Evolutionary conservation across 768 basidiomycete species (phyloP), one percentile per base, ranked within the genome.

Genomic region (Myochromella boudieri): DNA sequence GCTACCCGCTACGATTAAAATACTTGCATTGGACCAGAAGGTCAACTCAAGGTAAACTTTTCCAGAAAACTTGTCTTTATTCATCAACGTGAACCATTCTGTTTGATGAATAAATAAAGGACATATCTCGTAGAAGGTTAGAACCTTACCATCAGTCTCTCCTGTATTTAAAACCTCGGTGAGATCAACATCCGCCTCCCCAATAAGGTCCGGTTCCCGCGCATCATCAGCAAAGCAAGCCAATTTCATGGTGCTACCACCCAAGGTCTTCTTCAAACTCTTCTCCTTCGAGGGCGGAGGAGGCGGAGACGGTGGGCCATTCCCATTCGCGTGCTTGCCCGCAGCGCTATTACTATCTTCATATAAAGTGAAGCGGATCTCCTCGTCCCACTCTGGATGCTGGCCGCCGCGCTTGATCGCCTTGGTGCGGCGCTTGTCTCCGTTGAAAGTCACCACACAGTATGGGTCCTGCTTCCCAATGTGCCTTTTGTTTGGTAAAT

Each of bases 321-420:
- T 66, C 20, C 58, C 66, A 37, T 57, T 56, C 7, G 67, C 67
- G 69, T 68, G 52, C 72, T 68, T 28, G 75, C 70, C 32, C 73
- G 66, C n/a, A 74, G 70, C 21, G 54, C 77, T 80, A 24, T 80
- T 75, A 25, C 71, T 67, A 53, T 92, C 91, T 61, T 97, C 95
- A 53, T 75, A 80, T 36, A 99, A 72, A 20, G 86, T 84, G 67
- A 97, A 98, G 33, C 97, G 85, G 60, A 98, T 75, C 68, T 99
- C 97, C 59, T 97, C 94, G 62, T 99, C 97, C 95, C 97, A 99
- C 68, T 93, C 93, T 4, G 97, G 97, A 65, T 97, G 94, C 64
- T 99, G 97, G 14, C 97, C 97, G 40, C 97, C 97, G 24, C 92
- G 86, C 63, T 91, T 95, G 64, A 97, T 87, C n/a, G 92, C 84